phyloP scores from a whole-genome alignment of 192 early-diverging fungal genomes.

The Mortierella alpina region DNA sequence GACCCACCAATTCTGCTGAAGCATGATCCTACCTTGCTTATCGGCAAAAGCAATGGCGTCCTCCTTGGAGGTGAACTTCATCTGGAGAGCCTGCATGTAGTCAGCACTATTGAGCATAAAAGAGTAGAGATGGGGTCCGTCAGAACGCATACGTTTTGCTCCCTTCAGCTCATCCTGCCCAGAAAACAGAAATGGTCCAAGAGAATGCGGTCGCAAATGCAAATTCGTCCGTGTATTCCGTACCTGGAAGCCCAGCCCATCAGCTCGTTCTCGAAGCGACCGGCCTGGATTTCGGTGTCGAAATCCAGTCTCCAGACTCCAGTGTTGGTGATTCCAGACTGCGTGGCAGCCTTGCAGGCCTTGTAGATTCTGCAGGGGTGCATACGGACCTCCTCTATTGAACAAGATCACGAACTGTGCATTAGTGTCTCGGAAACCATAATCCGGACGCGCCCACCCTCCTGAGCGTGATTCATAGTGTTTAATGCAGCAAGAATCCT shows the following conservation, averaged over 20 bases:
- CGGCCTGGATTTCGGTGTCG: constrained; percentile 79
- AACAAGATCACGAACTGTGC: background rate
- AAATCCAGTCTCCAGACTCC: constrained; percentile 93
- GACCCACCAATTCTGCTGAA: too few relatives aligned
- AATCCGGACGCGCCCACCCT: too few relatives aligned
- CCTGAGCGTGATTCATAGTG: too few relatives aligned
- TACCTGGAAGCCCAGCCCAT: constrained; percentile 94
- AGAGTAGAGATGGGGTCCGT: background rate
- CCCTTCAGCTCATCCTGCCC: background rate
- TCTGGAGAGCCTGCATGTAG: constrained; percentile 78
- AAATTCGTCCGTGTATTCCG: background rate
- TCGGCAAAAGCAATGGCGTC: constrained; percentile 95
- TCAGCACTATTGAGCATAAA: constrained; percentile 72
- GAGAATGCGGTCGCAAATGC: background rate
- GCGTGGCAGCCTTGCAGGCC: constrained; percentile 86
- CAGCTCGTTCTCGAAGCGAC: constrained; percentile 92
- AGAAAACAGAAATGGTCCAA: background rate
- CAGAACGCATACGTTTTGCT: background rate
- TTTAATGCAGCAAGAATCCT: too few relatives aligned
- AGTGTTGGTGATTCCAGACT: constrained; percentile 82
- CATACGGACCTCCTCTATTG: constrained; percentile 66
- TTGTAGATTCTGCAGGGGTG: constrained; percentile 88
- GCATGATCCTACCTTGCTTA: constrained; percentile 73
- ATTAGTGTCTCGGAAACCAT: too few relatives aligned
- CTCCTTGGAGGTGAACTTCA: constrained; percentile 90